Evolutionary conservation across 805 yeast genomes (phyloP).

Genomic region (Phaffomyces thermotolerans): DNA sequence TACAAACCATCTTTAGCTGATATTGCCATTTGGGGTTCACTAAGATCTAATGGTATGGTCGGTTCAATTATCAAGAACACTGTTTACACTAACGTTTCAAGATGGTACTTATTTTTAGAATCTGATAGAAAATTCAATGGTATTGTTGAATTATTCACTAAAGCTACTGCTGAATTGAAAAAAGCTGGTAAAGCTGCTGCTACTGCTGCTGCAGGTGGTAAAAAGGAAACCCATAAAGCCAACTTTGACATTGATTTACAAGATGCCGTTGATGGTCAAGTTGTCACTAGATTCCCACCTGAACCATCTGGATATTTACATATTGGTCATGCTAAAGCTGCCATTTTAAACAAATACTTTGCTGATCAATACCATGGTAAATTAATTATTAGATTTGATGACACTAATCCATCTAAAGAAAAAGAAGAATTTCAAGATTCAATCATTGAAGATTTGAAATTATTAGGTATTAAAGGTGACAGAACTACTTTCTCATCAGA

Average conservation of each 20-base stretch:
- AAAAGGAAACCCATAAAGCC: constrained; percentile 86
- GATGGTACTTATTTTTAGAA: constrained; percentile 86
- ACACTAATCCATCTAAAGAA: constrained; percentile 96
- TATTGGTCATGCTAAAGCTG: constrained; percentile 99
- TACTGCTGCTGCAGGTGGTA: constrained; percentile 38
- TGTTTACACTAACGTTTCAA: constrained; percentile 75
- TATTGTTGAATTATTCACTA: constrained; percentile 57
- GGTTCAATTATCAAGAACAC: constrained; percentile 85
- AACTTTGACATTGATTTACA: constrained; percentile 89
- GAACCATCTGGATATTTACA: constrained; percentile 99
- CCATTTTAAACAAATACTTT: constrained; percentile 91
- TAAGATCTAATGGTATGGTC: constrained; percentile 89
- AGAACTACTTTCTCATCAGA: constrained; percentile 83
- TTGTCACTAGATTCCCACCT: constrained; percentile 98
- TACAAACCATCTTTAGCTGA: constrained; percentile 69
- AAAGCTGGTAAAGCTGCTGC: constrained; percentile 49
- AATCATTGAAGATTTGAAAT: constrained; percentile 82
- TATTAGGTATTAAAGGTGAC: constrained; percentile 93
- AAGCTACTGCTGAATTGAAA: constrained; percentile 66
- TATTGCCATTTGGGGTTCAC: constrained; percentile 85
- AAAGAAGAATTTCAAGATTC: constrained; percentile 91
- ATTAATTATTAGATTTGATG: constrained; percentile 94
- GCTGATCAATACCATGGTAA: constrained; percentile 96
- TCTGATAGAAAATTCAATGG: constrained; percentile 61
- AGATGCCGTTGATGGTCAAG: constrained; percentile 89